phyloP scores from a whole-genome alignment of 78 protist genomes.

The Dictyostelium intermedium region DNA sequence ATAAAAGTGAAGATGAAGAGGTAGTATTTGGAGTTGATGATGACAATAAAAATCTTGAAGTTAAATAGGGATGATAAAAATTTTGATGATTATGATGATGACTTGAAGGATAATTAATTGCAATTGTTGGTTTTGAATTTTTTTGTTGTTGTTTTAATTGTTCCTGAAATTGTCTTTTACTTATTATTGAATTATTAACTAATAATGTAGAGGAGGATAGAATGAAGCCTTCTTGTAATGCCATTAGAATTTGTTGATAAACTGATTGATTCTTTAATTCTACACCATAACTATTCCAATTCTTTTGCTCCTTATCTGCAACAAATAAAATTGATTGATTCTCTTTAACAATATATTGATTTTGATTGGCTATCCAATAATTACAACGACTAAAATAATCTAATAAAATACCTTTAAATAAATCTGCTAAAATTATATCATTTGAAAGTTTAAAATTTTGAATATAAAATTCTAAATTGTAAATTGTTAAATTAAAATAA shows the following conservation, averaged over 20 bases:
- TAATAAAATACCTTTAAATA: neutral
- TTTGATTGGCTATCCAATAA: slow-evolving; percentile 23
- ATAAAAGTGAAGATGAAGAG: neutral
- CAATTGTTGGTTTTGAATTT: neutral
- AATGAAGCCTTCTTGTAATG: slow-evolving; percentile 12
- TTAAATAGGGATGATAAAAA: neutral
- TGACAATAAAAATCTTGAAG: neutral
- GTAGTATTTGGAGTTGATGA: neutral
- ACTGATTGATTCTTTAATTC: neutral
- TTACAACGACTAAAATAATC: neutral
- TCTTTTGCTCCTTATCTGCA: neutral
- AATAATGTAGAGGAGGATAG: neutral
- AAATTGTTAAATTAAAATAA: neutral
- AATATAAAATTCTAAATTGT: slow-evolving; percentile 30
- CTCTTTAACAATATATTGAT: neutral
- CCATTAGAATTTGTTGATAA: neutral
- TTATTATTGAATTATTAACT: neutral
- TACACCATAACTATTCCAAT: slow-evolving; percentile 8
- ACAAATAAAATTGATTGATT: neutral
- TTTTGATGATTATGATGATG: slow-evolving; percentile 3
- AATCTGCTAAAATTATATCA: neutral
- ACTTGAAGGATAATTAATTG: neutral
- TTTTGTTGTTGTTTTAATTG: neutral
- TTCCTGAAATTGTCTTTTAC: neutral
- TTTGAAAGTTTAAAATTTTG: slow-evolving; percentile 6